These are phyloP conservation scores for Endothia cerciana DNA, from an alignment of 2,329 filamentous ascomycete genomes.

Conservation along the genomic window DNA sequence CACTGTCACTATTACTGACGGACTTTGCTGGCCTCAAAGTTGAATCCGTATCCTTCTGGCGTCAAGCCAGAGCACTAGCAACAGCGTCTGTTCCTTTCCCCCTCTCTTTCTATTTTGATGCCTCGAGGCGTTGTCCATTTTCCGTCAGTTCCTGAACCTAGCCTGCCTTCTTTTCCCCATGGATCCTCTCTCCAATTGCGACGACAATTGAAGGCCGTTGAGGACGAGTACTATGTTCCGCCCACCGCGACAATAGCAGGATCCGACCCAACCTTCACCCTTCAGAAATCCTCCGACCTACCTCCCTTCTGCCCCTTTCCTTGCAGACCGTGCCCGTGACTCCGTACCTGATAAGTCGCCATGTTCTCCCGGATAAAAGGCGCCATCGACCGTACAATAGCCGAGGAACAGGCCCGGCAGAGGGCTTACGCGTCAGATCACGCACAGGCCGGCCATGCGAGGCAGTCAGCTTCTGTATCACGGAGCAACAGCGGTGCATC, in stretches of 20 bases:
- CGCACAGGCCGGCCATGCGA: slow-evolving; percentile 47
- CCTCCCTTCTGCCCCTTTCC: neutral
- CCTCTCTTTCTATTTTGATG: neutral
- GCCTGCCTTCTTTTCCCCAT: neutral
- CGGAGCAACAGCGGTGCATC: slow-evolving; percentile 39
- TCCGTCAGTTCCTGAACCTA: neutral
- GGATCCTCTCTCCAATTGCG: neutral
- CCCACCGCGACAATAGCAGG: neutral
- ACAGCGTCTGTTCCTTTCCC: neutral
- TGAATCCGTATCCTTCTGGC: neutral
- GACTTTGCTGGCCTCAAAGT: neutral
- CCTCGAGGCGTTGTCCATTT: too few species aligned
- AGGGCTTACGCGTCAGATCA: slow-evolving; percentile 46
- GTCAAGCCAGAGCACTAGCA: neutral
- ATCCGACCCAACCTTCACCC: neutral
- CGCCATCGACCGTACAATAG: slow-evolving; percentile 83
- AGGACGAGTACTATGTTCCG: slow-evolving; percentile 7
- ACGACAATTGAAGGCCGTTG: neutral
- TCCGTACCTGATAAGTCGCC: neutral
- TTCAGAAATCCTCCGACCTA: neutral
- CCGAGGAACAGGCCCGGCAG: slow-evolving; percentile 87
- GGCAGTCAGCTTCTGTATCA: slow-evolving; percentile 48
- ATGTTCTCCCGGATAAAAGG: slow-evolving; percentile 73
- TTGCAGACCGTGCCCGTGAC: neutral
- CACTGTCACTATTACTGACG: neutral